A percentile compares a stretch with the other conserved stretches of the same genome.
Conservation (phyloP, 768 basidiomycete species). For the Udeniomyces megalosporus region DNA sequence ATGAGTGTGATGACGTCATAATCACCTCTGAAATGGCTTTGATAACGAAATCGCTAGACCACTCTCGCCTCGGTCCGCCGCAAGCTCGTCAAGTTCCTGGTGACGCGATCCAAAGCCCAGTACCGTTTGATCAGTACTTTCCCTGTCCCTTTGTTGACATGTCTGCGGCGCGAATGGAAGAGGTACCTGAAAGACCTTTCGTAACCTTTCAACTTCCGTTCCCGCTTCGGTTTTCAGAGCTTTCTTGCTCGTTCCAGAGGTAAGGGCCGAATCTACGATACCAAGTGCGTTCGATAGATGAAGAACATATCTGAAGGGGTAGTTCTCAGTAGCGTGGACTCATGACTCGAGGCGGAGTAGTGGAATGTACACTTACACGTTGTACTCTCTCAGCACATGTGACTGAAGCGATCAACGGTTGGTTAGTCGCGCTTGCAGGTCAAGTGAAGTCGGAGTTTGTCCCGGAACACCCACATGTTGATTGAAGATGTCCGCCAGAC, state of each 20-base stretch:
- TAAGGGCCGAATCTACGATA: constrained; percentile 16
- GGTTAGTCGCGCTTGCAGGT: no score
- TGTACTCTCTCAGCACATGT: constrained; percentile 80
- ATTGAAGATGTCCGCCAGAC: constrained; percentile 89
- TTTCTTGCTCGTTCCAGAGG: not conserved
- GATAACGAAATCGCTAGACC: constrained; percentile 87
- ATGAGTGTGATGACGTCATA: not conserved
- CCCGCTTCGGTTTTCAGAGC: constrained; percentile 1
- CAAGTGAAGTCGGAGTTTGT: constrained; percentile 18
- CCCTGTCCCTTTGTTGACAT: no score
- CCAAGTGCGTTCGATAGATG: constrained; percentile 17
- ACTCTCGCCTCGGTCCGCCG: constrained; percentile 76
- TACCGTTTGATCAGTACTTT: no score
- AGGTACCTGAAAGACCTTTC: constrained; percentile 8
- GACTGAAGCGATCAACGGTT: no score
- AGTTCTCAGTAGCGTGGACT: not conserved
- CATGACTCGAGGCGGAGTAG: not conserved
- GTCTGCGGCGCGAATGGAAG: not conserved
- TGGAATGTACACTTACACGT: not conserved
- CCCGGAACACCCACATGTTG: constrained; percentile 48
- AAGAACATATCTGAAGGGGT: constrained; percentile 16
- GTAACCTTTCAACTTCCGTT: constrained; percentile 1
- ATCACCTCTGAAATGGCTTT: constrained; percentile 66
- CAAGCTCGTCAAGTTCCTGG: constrained; percentile 53
- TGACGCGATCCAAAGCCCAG: not conserved